Base-by-base conservation (phyloP, 2,329 filamentous ascomycete genomes). In the Paecilomyces fulvus region DNA sequence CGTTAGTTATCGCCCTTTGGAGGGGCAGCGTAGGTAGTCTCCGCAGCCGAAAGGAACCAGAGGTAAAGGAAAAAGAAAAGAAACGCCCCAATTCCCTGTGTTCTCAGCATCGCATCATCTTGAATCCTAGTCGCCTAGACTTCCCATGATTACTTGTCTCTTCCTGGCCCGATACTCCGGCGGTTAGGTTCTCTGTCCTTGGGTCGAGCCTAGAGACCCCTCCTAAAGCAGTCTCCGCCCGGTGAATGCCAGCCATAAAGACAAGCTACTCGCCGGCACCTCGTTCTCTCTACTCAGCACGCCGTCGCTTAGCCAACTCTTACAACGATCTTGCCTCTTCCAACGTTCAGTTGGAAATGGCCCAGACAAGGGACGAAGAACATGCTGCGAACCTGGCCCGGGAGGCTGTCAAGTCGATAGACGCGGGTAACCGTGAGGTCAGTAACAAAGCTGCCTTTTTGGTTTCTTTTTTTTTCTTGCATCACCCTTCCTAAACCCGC, bases 371-470 rank as follows among this genome's bases (percentile, higher is more conserved):
- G 56, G 70, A 73, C 58, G 70, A 78, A 66, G 74, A 76, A 61
- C 75, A 74, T 64, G 77, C 77, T 64, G 70, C 71, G 59, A 65
- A 70, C 58, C 66, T 79, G 62, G 75, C 76, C 59, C 69, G 69
- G 58, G 75, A 78, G 70, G 76, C 77, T 62, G 69, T 79, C 59
- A 71, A 75, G 62, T 64, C 79, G 60, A 70, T 74, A 50, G 72
- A 76, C 61, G 68, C 75, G 56, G 75, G 76, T 56, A 70, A 76
- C 63, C 71, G 72, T 59, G 74, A 77, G 70, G 76, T 78, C 69
- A 49, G 68, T 33, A 54, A 30, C 43, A 28, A 31, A 56, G 23
- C 23, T 31, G 43, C 57, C 46, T 57, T 53, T 56, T 54, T 1
- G 30, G 23, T 51, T 55, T 14, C 37, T 30, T 21, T 55, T 46